phyloP scores from a whole-genome alignment of 768 basidiomycete genomes.

The Psilocybe cyanescens region DNA sequence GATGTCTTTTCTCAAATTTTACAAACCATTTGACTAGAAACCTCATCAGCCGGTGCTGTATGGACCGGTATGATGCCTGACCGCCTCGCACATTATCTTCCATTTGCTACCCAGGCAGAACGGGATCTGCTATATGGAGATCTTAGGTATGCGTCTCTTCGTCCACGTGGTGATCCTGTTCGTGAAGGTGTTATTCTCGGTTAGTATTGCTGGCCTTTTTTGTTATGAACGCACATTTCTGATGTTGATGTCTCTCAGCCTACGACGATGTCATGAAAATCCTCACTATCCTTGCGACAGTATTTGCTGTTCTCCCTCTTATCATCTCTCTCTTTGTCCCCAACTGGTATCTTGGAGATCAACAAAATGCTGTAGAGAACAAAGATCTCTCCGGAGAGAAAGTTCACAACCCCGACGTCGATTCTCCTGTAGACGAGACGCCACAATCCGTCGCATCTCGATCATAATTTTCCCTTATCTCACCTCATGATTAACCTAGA shows the following conservation, averaged over 20 bases:
- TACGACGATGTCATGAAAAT: constrained; percentile 61
- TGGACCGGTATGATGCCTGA: constrained; percentile 72
- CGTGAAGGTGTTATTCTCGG: constrained; percentile 67
- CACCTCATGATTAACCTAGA: neutral
- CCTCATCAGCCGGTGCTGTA: constrained; percentile 55
- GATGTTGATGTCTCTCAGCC: constrained; percentile 30
- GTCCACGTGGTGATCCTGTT: constrained; percentile 56
- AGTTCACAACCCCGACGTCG: constrained; percentile 10
- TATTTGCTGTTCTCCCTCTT: constrained; percentile 60
- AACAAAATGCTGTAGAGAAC: constrained; percentile 73
- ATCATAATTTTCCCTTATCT: neutral
- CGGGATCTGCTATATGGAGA: constrained; percentile 56
- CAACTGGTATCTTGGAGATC: constrained; percentile 69
- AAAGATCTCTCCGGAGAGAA: constrained; percentile 32
- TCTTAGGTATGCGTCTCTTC: constrained; percentile 52
- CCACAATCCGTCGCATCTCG: neutral
- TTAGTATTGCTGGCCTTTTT: constrained; percentile 32
- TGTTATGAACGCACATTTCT: neutral
- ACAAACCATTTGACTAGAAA: neutral
- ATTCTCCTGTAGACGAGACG: neutral
- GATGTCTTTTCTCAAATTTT: neutral
- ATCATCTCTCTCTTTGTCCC: constrained; percentile 62
- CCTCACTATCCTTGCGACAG: constrained; percentile 57
- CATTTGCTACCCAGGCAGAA: constrained; percentile 45
- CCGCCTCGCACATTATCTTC: constrained; percentile 58